These are phyloP conservation scores for Quercus engelmannii DNA, from an alignment of 306 rosid species.

Conservation along the genomic window DNA sequence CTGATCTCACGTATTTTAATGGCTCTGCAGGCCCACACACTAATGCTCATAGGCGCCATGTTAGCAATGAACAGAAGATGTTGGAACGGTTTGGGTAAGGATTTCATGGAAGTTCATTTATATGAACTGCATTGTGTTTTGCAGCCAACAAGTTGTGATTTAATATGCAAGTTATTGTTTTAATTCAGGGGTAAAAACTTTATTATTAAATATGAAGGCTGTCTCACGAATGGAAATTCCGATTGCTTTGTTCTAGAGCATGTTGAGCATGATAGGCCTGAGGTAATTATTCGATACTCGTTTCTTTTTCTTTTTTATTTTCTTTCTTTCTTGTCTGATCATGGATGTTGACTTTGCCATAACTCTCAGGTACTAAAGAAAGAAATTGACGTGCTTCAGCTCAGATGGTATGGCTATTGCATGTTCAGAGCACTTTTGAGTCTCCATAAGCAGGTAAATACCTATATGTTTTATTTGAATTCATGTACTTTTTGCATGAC, in stretches of 20 bases:
- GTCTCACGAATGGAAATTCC: conserved; percentile 37
- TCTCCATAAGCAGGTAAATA: conserved; percentile 80
- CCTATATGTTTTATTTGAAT: neutral
- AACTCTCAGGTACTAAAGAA: conserved; percentile 64
- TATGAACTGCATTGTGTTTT: neutral
- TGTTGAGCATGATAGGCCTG: conserved; percentile 87
- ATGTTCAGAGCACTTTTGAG: conserved; percentile 72
- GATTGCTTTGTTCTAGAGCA: conserved; percentile 75
- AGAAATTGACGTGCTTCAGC: conserved; percentile 60
- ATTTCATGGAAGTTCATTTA: neutral
- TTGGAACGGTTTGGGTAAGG: conserved; percentile 76
- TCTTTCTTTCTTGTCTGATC: neutral
- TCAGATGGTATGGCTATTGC: conserved; percentile 86
- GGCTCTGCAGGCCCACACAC: conserved; percentile 59
- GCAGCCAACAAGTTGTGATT: neutral
- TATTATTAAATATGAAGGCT: conserved; percentile 56
- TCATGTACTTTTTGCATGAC: neutral
- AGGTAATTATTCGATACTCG: conserved; percentile 43
- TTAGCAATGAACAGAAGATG: conserved; percentile 62
- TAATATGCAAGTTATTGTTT: conserved; percentile 10
- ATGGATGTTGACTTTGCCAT: conserved; percentile 17
- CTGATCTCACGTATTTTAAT: conserved; percentile 10
- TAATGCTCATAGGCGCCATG: conserved; percentile 55
- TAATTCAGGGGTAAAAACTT: conserved; percentile 58
- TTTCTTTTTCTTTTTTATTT: neutral